Percentiles rank a stretch among this genome's conserved stretches.
Conservation (phyloP, 306 rosid species). For the Malus asiatica region DNA sequence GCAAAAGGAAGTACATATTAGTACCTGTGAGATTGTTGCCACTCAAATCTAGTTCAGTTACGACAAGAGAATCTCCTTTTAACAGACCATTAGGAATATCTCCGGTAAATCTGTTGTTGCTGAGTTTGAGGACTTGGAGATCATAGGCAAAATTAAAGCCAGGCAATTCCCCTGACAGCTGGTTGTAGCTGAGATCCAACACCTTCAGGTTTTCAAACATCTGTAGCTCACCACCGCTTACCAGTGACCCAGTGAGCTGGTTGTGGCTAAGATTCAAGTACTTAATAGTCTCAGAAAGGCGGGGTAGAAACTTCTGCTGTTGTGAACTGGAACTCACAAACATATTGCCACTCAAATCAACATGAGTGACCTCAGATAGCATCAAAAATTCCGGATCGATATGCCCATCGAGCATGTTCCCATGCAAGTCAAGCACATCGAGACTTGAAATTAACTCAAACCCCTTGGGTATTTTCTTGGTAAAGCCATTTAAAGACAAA, state of each 20-base stretch:
- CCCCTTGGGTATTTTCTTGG: conserved; percentile 64
- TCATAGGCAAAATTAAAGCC: conserved; percentile 90
- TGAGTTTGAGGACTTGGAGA: conserved; percentile 81
- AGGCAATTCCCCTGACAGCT: conserved; percentile 83
- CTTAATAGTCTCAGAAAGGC: conserved; percentile 63
- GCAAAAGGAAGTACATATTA: neutral
- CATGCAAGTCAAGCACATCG: conserved; percentile 72
- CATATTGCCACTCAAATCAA: conserved; percentile 80
- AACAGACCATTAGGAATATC: conserved; percentile 63
- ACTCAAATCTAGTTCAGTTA: conserved; percentile 86
- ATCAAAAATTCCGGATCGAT: conserved; percentile 56
- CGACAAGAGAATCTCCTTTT: conserved; percentile 82
- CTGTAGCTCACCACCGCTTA: conserved; percentile 51
- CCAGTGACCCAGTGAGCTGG: conserved; percentile 69
- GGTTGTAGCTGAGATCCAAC: conserved; percentile 89
- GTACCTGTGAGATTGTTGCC: conserved; percentile 95
- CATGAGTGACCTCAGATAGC: conserved; percentile 49
- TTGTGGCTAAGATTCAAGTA: conserved; percentile 83
- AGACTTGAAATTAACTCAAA: conserved; percentile 61
- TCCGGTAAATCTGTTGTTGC: conserved; percentile 86
- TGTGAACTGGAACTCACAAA: conserved; percentile 49
- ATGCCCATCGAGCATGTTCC: conserved; percentile 72
- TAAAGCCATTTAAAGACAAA: conserved; percentile 64
- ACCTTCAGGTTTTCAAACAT: conserved; percentile 75
- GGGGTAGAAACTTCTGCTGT: conserved; percentile 53